Base-by-base conservation (phyloP, 2,329 filamentous ascomycete genomes). In the Colletotrichum sp. region DNA sequence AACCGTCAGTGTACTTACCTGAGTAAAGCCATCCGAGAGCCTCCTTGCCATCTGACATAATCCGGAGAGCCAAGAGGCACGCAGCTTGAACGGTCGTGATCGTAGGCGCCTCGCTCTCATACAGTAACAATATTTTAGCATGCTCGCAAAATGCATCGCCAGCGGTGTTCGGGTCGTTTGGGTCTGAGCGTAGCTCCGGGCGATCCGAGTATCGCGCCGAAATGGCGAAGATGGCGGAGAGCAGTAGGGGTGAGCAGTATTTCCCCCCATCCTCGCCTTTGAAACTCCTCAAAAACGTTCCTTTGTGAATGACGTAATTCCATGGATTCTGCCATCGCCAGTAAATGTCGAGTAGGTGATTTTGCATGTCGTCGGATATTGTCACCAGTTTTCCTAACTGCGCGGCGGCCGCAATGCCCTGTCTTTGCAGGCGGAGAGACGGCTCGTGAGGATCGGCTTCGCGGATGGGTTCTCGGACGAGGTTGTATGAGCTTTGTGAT, bases 311-410 rank as follows among this genome's bases (percentile, higher is more conserved):
- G 15, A 82, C 62, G 28, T 81, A 81, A n/a, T 78, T 77, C 80
- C 81, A 82, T 0, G 79, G 76, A 15, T 82, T 82, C 49, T 80
- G 79, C 81, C 81, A 82, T 6, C 67, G 62, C 77, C 79, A 82
- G 39, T 78, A 82, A 3, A 82, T 71, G 7, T 79, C 78, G 9
- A 82, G 77, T 0, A 82, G 74, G 34, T 82, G 81, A 10, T 78
- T 71, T 36, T 80, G 77, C 2, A 82, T 74, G 8, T 82, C 81
- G 2, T 70, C 28, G 1, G 79, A 67, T n/a, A 80, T 64, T 2
- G 36, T 62, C 18, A 74, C 73, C 4, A 44, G 63, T 28, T 74
- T 72, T 5, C 77, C 69, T 2, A 79, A 71, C 44, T 76, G 78
- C 2, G 66, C 52, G 4, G 75, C 75, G 4, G 78, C 77, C 21